Conservation (phyloP, 192 early-diverging fungal genomes). For the Funneliformis geosporum region DNA sequence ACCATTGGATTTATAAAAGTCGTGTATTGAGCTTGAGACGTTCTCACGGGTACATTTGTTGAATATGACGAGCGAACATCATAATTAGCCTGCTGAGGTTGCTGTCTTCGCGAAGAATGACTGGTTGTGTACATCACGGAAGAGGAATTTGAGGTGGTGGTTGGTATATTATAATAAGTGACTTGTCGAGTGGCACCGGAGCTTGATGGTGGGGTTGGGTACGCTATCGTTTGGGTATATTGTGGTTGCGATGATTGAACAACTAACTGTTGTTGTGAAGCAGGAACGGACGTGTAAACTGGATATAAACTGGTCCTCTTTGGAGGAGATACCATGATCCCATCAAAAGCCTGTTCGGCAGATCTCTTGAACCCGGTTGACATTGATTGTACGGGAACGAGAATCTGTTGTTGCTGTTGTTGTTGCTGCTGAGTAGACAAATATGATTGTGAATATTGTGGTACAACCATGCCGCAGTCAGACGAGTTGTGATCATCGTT, state of each 20-base stretch:
- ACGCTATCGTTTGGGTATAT: background rate
- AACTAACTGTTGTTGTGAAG: background rate
- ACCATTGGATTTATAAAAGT: background rate
- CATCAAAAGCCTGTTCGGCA: constrained; percentile 29
- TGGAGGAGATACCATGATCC: constrained; percentile 18
- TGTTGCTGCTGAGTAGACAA: background rate
- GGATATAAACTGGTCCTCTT: constrained; percentile 12
- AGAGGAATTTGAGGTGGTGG: background rate
- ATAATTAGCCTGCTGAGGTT: background rate
- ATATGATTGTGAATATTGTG: background rate
- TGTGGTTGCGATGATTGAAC: constrained; percentile 2
- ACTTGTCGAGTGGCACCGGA: background rate
- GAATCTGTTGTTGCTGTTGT: constrained; percentile 1
- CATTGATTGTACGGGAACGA: constrained; percentile 4
- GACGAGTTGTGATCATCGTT: background rate
- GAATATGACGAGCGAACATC: background rate
- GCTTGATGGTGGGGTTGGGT: background rate
- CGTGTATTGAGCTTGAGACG: background rate
- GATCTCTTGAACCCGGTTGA: constrained; percentile 17
- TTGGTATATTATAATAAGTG: background rate
- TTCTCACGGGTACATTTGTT: background rate
- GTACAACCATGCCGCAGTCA: background rate
- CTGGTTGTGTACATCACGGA: background rate
- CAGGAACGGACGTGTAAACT: background rate
- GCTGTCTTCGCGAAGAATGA: constrained; percentile 12